A percentile compares a stretch with the other conserved stretches of the same genome.
phyloP scores from a whole-genome alignment of 352 stramenopile genomes.

The Plasmopara halstedii region DNA sequence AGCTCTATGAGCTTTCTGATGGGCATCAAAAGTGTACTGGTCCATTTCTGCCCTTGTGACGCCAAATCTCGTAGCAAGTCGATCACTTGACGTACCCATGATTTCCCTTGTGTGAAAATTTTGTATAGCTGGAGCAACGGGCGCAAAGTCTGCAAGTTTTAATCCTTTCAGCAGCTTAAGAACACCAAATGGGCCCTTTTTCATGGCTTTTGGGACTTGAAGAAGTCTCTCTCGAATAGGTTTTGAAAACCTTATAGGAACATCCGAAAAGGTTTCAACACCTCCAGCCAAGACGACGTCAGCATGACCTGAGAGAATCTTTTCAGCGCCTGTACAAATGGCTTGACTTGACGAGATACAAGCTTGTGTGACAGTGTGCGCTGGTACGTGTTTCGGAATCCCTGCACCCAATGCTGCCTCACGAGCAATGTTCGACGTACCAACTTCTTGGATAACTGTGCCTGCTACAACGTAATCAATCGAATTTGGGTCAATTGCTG shows the following conservation, averaged over 20 bases:
- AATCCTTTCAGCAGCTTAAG: conserved; percentile 92
- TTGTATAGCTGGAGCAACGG: conserved; percentile 95
- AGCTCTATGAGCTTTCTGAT: conserved; percentile 91
- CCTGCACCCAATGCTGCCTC: conserved; percentile 94
- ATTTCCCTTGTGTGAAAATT: conserved; percentile 99
- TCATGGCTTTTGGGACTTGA: conserved; percentile 90
- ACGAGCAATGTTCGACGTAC: conserved; percentile 97
- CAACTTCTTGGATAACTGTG: conserved; percentile 96
- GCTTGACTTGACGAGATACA: conserved; percentile 97
- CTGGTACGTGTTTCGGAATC: conserved; percentile 89
- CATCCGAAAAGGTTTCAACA: conserved; percentile 96
- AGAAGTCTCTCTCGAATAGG: conserved; percentile 78
- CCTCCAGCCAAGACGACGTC: conserved; percentile 95
- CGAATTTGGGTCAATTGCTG: conserved; percentile 89
- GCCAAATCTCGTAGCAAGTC: conserved; percentile 90
- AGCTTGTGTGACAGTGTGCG: conserved; percentile 94
- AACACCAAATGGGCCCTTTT: conserved; percentile 87
- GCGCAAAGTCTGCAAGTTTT: conserved; percentile 84
- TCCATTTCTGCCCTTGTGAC: conserved; percentile 95
- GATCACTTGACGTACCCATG: conserved; percentile 97
- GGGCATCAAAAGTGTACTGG: conserved; percentile 93
- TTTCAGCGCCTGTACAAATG: conserved; percentile 90
- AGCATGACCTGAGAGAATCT: conserved; percentile 93
- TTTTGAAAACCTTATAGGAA: conserved; percentile 95
- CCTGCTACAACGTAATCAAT: conserved; percentile 96